Evolutionary conservation across 2,329 filamentous ascomycete species (phyloP), one percentile per base, ranked within the genome.

Genomic region (Fusarium falciforme): DNA sequence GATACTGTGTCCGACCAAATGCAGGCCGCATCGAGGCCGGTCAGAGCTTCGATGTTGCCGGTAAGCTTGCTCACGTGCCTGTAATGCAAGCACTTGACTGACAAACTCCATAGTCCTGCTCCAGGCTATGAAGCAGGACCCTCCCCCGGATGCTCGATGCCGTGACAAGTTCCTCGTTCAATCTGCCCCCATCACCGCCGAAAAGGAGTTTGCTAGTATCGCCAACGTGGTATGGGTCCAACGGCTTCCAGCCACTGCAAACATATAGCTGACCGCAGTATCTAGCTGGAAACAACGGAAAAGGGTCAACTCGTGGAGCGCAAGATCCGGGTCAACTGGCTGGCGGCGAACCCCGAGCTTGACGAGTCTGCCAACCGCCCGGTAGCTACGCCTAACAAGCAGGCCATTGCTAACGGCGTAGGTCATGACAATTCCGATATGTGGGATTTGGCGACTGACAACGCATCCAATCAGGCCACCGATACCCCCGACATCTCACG

Each of bases 151-250:
- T 82, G 92, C 93, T 72, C 95, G 94, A 83, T 99, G 96, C 87
- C 93, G 94, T 83, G 96, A 98, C 89, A 98, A 98, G 87, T 98
- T 98, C 84, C 90, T 98, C 64, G 96, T 98, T 38, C 96, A 98
- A 85, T 97, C 95, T 29, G 94, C 97, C 58, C 88, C 91, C 61
- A 93, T 98, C 75, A 92, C 93, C 25, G 88, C 91, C 73, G 94
- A 97, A 80, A 94, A 95, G 85, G 94, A 98, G 79, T 94, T 94
- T 79, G 88, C 89, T 68, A 97, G 93, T 81, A 91, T 97, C 72
- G 89, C 92, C 58, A 89, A 93, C 54, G 94, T 98, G 80, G 94
- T 97, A 89, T 79, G 93, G 83, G 40, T 16, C 16, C 16, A n/a
- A 16, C 20, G 12, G 8, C 35, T 20, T 25, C 31, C 20, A 14